Percentiles rank a stretch among this genome's conserved stretches.
Evolutionary conservation across 306 rosid genomes (phyloP).

Genomic region (Gleditsia sinensis): DNA sequence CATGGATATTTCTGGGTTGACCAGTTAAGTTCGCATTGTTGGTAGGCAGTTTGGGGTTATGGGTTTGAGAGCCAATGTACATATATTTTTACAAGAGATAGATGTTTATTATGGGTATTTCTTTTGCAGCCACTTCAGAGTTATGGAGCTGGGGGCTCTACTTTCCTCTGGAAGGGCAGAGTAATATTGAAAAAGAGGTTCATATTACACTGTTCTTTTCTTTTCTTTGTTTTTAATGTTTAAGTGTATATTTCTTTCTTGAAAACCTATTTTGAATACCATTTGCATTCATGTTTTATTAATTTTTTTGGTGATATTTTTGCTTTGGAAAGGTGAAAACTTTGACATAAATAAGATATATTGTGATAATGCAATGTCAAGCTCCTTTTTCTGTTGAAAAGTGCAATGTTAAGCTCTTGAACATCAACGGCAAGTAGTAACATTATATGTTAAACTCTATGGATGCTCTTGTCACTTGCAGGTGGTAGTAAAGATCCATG

Average conservation of each 20-base stretch:
- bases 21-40: neutral
- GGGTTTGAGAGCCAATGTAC: neutral
- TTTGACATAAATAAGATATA: constrained; percentile 13
- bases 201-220: constrained; percentile 11
- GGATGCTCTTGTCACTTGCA: no score
- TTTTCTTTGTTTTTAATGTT: neutral
- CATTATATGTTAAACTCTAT: no score
- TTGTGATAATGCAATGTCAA: no score
- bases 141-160: constrained; percentile 72
- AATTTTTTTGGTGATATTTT: neutral
- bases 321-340: neutral
- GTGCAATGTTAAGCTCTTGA: no score
- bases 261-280: no score
- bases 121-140: no score
- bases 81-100: no score
- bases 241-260: no score
- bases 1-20: neutral
- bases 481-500: no score
- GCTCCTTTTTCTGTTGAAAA: no score
- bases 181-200: constrained; percentile 66
- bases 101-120: no score
- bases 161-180: constrained; percentile 58
- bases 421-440: no score
- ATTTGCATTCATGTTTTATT: constrained; percentile 17
- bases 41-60: neutral